Evolutionary conservation across 2,329 filamentous ascomycete species (phyloP).

Genomic region (Colletotrichum agaves): DNA sequence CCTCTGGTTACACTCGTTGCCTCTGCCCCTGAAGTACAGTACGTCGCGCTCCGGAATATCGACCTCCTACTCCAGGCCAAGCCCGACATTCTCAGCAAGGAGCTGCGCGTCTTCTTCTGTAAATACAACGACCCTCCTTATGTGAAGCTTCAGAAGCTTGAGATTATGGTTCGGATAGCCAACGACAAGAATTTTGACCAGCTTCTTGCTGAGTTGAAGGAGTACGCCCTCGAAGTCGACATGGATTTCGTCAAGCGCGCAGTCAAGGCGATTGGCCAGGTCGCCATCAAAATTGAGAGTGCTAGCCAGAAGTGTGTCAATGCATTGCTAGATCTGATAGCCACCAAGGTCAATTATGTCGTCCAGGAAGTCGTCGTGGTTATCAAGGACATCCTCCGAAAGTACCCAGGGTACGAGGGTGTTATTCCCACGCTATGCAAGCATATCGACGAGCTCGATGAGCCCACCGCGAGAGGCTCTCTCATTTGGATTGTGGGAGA

Average conservation of each 20-base stretch:
- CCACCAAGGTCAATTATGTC: conserved; percentile 98
- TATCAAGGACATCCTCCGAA: conserved; percentile 97
- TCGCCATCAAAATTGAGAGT: conserved; percentile 97
- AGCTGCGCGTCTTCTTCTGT: conserved; percentile 98
- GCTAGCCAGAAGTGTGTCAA: conserved; percentile 97
- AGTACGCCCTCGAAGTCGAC: conserved; percentile 97
- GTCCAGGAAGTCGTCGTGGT: conserved; percentile 99
- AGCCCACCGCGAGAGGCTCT: conserved; percentile 88
- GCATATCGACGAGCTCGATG: conserved; percentile 96
- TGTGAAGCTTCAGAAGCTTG: conserved; percentile 95
- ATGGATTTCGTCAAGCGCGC: conserved; percentile 98
- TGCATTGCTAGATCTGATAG: conserved; percentile 90
- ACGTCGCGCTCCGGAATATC: conserved; percentile 95
- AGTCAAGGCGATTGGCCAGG: conserved; percentile 95
- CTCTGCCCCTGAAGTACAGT: conserved; percentile 96
- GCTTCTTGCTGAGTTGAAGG: conserved; percentile 91
- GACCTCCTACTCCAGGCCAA: conserved; percentile 95
- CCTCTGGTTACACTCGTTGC: conserved; percentile 94
- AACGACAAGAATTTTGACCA: conserved; percentile 98
- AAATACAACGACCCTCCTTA: conserved; percentile 99
- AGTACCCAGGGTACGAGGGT: conserved; percentile 97
- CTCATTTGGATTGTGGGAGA: conserved; percentile 99
- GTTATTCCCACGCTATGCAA: conserved; percentile 97
- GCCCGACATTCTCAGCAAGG: conserved; percentile 95
- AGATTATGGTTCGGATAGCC: conserved; percentile 99